Conservation (phyloP, 805 yeast species). For the Candida verbasci region DNA sequence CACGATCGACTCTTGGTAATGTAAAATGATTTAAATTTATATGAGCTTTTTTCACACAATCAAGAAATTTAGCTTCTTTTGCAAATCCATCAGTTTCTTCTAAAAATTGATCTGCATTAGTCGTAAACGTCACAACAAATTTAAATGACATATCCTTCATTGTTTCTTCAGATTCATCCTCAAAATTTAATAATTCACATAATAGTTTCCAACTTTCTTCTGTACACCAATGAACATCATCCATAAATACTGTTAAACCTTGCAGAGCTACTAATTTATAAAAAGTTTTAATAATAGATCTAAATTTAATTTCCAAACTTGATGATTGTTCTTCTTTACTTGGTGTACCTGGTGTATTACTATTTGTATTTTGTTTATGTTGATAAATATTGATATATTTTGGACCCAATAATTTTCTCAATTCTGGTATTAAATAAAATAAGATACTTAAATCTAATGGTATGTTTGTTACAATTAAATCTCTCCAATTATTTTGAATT, state of each 20-base stretch:
- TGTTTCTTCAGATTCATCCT: slow-evolving; percentile 9
- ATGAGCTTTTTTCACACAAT: slow-evolving; percentile 1
- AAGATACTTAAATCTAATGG: slow-evolving; percentile 40
- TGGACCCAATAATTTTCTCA: slow-evolving; percentile 39
- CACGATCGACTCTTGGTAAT: slow-evolving; percentile 1
- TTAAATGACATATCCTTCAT: slow-evolving; percentile 9
- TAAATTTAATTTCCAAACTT: slow-evolving; percentile 35
- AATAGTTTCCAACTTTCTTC: slow-evolving; percentile 24
- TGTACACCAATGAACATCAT: slow-evolving; percentile 45
- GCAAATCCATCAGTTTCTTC: slow-evolving; percentile 1
- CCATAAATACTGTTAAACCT: slow-evolving; percentile 43
- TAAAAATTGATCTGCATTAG: slow-evolving; percentile 5
- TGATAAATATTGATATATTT: slow-evolving; percentile 24
- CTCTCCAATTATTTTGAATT: slow-evolving; percentile 37
- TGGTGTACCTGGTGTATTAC: slow-evolving; percentile 3
- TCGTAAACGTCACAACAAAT: slow-evolving; percentile 4
- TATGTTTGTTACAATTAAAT: slow-evolving; percentile 30
- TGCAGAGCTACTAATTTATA: slow-evolving; percentile 36
- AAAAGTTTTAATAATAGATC: slow-evolving; percentile 39
- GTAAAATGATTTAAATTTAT: slow-evolving; percentile 1
- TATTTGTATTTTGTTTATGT: slow-evolving; percentile 2
- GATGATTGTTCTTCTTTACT: slow-evolving; percentile 15
- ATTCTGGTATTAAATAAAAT: slow-evolving; percentile 41
- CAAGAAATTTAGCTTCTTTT: slow-evolving; percentile 1
- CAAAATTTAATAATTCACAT: slow-evolving; percentile 21